Evolutionary conservation across 345 rosid species (phyloP).

Genomic region (Dimocarpus longan): DNA sequence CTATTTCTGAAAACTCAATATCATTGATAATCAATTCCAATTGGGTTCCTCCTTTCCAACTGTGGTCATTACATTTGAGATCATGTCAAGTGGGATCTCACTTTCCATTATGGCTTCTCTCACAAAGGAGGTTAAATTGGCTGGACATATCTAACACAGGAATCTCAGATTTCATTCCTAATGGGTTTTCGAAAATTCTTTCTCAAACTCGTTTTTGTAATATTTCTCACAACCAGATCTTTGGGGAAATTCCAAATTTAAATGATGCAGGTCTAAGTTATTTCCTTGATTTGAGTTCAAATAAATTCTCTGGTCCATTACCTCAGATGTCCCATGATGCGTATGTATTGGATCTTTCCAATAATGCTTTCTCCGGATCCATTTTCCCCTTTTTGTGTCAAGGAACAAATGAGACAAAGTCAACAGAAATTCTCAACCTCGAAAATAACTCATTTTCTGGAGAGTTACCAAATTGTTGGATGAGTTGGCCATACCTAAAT

Average conservation of each 20-base stretch:
- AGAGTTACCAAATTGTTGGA: neutral
- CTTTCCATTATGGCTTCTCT: slow-evolving; percentile 40
- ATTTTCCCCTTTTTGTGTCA: slow-evolving; percentile 17
- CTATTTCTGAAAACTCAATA: neutral
- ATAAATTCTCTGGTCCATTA: slow-evolving; percentile 18
- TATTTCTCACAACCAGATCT: slow-evolving; percentile 16
- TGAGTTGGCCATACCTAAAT: neutral
- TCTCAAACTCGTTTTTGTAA: neutral
- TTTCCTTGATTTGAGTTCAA: slow-evolving; percentile 18
- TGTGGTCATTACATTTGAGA: slow-evolving; percentile 12
- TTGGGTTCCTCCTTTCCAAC: neutral
- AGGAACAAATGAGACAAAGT: neutral
- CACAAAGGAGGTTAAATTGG: neutral
- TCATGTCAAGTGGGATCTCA: slow-evolving; percentile 31
- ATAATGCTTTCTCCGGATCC: slow-evolving; percentile 28
- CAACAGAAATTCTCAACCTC: too few species aligned
- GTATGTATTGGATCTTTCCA: slow-evolving; percentile 20
- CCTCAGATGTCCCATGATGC: slow-evolving; percentile 14
- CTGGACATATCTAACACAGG: slow-evolving; percentile 32
- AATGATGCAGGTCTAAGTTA: neutral
- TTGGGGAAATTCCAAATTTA: slow-evolving; percentile 8
- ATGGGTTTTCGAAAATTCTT: slow-evolving; percentile 8
- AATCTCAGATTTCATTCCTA: slow-evolving; percentile 25
- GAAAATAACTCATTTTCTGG: neutral
- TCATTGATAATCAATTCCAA: neutral